These are phyloP conservation scores for Nakataea oryzae DNA, from an alignment of 2,329 filamentous ascomycete genomes.

Conservation along the genomic window DNA sequence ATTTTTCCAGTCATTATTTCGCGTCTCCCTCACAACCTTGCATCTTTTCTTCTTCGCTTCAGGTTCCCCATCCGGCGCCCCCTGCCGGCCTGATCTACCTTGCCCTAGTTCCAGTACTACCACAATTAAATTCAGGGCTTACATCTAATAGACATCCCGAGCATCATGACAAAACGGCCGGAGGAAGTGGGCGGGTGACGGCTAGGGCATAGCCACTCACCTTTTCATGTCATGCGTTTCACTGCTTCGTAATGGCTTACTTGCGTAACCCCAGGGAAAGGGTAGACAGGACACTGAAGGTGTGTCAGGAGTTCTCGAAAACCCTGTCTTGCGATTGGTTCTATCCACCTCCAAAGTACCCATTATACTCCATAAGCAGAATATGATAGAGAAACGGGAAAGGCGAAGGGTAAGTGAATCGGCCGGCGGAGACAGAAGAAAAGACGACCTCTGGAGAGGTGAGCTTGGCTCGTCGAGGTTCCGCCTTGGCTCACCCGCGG, in stretches of 20 bases:
- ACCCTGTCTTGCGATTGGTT: background rate
- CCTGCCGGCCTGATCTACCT: no score
- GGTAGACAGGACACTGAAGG: background rate
- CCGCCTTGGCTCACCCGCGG: no score
- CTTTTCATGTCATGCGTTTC: background rate
- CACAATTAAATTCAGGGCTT: background rate
- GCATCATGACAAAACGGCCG: background rate
- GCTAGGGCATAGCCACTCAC: no score
- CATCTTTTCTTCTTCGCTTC: background rate
- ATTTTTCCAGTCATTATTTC: no score
- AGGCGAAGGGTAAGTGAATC: no score
- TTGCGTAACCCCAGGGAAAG: background rate
- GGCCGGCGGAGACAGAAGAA: no score
- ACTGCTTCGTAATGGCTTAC: background rate
- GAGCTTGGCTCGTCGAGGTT: no score
- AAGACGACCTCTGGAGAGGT: no score
- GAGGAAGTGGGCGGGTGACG: background rate
- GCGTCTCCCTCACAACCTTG: no score
- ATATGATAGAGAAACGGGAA: background rate
- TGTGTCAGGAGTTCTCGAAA: background rate
- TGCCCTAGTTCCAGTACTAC: background rate
- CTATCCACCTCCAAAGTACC: background rate
- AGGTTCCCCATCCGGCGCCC: no score
- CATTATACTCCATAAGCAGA: no score
- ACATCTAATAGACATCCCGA: background rate